Percentiles rank a stretch among this genome's conserved stretches.
phyloP scores from a whole-genome alignment of 768 basidiomycete genomes.

The Naematelia encephala region DNA sequence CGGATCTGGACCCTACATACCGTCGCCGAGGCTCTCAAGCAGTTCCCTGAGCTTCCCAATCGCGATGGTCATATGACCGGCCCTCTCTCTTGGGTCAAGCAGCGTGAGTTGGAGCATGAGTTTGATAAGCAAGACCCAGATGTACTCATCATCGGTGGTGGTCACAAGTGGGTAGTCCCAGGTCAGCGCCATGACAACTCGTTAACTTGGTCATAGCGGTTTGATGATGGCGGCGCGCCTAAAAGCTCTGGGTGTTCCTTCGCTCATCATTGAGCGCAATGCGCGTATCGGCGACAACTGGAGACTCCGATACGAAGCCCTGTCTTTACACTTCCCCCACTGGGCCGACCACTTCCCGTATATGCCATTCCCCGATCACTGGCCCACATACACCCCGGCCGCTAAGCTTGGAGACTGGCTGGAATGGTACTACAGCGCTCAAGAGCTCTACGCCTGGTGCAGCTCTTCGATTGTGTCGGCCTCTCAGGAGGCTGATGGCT shows the following conservation, averaged over 20 bases:
- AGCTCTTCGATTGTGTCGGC: constrained; percentile 6
- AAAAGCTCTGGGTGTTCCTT: constrained; percentile 58
- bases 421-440: constrained; percentile 30
- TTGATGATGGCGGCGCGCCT: constrained; percentile 62
- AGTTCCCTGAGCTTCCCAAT: constrained; percentile 53
- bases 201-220: constrained; percentile 52
- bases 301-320: constrained; percentile 59
- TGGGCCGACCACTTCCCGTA: constrained; percentile 55
- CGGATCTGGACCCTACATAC: constrained; percentile 62
- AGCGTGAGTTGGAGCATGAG: constrained; percentile 10
- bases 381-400: constrained; percentile 46
- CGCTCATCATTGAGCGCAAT: constrained; percentile 60
- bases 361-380: constrained; percentile 37
- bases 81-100: constrained; percentile 7
- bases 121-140: constrained; percentile 11
- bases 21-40: constrained; percentile 58
- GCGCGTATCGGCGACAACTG: constrained; percentile 41
- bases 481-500: constrained; percentile 8
- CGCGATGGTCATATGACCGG: constrained; percentile 19
- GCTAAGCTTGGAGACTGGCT: constrained; percentile 48
- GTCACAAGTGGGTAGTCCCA: constrained; percentile 21
- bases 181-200: too few relatives aligned
- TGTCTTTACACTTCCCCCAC: constrained; percentile 58
- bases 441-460: constrained; percentile 22
- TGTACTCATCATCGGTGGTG: constrained; percentile 23